Evolutionary conservation across 371 early-diverging fungal genomes (phyloP).

Genomic region (Basidiobolus meristosporus): DNA sequence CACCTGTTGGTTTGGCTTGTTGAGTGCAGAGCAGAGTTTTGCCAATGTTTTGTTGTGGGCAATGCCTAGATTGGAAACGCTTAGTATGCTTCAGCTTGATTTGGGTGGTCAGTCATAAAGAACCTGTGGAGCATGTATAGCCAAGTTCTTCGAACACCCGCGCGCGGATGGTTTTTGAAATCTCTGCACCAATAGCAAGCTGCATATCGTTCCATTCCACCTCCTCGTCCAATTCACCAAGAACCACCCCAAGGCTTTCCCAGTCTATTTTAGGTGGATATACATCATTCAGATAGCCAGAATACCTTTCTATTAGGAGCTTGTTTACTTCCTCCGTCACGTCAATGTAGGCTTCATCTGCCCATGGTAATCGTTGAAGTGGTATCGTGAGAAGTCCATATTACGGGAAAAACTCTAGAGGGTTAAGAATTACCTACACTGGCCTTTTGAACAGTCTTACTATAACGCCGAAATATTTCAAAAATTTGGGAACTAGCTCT

Average conservation of each 20-base stretch:
- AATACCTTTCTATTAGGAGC: background rate
- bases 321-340: constrained; percentile 45
- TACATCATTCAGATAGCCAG: background rate
- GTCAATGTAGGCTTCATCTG: constrained; percentile 80
- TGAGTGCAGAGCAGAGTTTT: constrained; percentile 62
- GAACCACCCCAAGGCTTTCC: constrained; percentile 8
- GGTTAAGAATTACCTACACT: constrained; percentile 14
- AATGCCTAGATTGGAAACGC: constrained; percentile 20
- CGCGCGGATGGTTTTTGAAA: constrained; percentile 41
- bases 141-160: constrained; percentile 42
- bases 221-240: constrained; percentile 4
- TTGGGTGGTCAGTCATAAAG: background rate
- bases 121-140: constrained; percentile 68
- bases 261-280: background rate
- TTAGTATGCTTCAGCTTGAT: background rate
- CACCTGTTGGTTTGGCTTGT: constrained; percentile 79
- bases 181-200: constrained; percentile 46
- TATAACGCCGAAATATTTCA: constrained; percentile 29
- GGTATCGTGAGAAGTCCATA: background rate
- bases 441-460: constrained; percentile 32
- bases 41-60: constrained; percentile 69
- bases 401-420: too few relatives aligned
- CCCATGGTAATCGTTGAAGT: constrained; percentile 1
- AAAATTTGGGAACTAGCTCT: constrained; percentile 50
- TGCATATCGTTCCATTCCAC: constrained; percentile 39